Evolutionary conservation across 2,329 filamentous ascomycete species (phyloP), one percentile per base, ranked within the genome.

Genomic region (Trematosphaeria pertusa): DNA sequence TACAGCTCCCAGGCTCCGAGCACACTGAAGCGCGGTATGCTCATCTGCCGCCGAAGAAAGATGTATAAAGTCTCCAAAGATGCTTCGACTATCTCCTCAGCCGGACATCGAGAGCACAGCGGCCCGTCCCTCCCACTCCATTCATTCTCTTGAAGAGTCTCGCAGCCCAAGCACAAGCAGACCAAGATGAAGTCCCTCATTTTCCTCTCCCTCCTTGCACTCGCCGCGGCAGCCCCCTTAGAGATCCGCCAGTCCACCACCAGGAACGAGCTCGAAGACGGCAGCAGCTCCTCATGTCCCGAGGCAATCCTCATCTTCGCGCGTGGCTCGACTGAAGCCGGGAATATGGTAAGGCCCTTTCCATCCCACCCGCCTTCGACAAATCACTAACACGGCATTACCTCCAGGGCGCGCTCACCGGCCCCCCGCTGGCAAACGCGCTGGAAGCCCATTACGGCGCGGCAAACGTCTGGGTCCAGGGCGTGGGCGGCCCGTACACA

Each of bases 401-500:
- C 10, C 1, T 17, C 3, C 20, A 65, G 61, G 65, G 62, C 3
- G 36, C 40, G 3, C 51, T 53, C 17, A 51, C 58, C 1, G 65
- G 64, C 1, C 57, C 55, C 1, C 46, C 46, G 3, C 42, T 68
- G 11, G 61, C 58, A 11, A 44, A 42, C n/a, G 51, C 52, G 7
- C 58, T 68, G 5, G 38, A 61, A 39, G 28, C 45, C n/a, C 44
- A 53, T 8, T 68, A 64, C 8, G 62, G 62, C 12, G 59, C 58
- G 2, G 36, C 28, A 10, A 43, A 55, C 11, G 50, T 69, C 26
- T 67, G 65, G 56, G 56, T 64, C 3, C 61, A 69, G 36, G 62
- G 65, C 12, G 60, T 77, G 24, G 66, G 73, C 35, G 60, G 56
- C 8, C 54, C 60, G 14, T 77, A 76, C 50, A 50, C 47, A 0